Conservation (phyloP, 495 filamentous ascomycete species). For the Echria macrotheca region DNA sequence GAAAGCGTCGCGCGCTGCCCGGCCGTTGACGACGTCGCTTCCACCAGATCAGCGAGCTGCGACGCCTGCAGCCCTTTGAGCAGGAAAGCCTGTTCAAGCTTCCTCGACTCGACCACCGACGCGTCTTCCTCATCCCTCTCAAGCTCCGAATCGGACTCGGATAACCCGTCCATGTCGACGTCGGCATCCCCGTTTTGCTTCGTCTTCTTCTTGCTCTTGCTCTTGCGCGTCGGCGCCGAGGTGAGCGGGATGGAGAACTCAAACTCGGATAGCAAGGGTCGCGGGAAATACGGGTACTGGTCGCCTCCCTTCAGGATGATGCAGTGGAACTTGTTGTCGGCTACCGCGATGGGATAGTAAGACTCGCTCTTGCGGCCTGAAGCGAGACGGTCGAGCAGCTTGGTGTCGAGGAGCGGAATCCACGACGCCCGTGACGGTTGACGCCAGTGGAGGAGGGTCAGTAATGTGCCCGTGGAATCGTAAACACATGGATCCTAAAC, state of each 20-base stretch:
- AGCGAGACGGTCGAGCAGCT: slow-evolving; percentile 69
- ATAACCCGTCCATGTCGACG: slow-evolving; percentile 26
- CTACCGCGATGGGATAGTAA: slow-evolving; percentile 95
- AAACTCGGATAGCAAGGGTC: slow-evolving; percentile 87
- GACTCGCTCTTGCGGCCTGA: slow-evolving; percentile 79
- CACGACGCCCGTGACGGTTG: slow-evolving; percentile 76
- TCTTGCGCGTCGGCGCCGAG: slow-evolving; percentile 35
- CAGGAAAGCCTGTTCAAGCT: slow-evolving; percentile 72
- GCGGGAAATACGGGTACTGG: slow-evolving; percentile 89
- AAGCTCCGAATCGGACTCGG: slow-evolving; percentile 4
- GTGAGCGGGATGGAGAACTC: slow-evolving; percentile 82
- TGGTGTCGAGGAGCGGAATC: slow-evolving; percentile 89
- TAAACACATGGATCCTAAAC: slow-evolving; percentile 87
- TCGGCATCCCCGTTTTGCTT: slow-evolving; percentile 27
- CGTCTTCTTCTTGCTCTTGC: slow-evolving; percentile 33
- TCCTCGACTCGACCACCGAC: slow-evolving; percentile 26
- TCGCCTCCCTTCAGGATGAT: slow-evolving; percentile 97
- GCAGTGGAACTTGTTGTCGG: slow-evolving; percentile 89
- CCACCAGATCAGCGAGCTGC: slow-evolving; percentile 65
- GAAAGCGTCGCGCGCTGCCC: slow-evolving; percentile 64
- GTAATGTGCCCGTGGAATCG: slow-evolving; percentile 78
- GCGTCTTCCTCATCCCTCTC: slow-evolving; percentile 16
- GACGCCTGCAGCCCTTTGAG: slow-evolving; percentile 64
- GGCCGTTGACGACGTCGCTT: slow-evolving; percentile 45
- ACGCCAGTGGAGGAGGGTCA: slow-evolving; percentile 89